Evolutionary conservation across 2,329 filamentous ascomycete genomes (phyloP), one percentile per base, ranked within the genome.

Genomic region (Dactylella cylindrospora): DNA sequence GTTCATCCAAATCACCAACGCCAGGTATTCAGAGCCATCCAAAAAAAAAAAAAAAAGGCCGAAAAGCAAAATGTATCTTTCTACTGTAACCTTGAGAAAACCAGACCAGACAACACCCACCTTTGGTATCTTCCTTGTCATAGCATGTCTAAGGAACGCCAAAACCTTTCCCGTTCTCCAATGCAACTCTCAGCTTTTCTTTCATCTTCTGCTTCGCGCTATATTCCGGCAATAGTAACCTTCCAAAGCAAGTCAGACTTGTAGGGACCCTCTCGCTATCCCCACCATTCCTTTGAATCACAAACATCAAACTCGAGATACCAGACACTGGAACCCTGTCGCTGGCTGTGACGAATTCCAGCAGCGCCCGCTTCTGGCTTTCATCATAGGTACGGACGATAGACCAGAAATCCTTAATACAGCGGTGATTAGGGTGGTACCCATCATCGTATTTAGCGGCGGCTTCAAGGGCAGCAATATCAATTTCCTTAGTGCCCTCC

Each of bases 331-430:
- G 93, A 1, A 97, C 81, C 1, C 93, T 81, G 70, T 96, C 90
- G 68, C 85, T 91, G 0, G 91, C 91, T 10, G 93, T 98, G 23
- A 98, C 90, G 70, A 98, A 98, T 71, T 96, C 90, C 25, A 98
- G 78, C 26, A 98, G 75, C 68, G 82, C 83, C 46, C 83, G 80
- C 73, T 85, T 85, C 77, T 90, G 85, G 36, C 80, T 77, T 12
- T 84, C 78, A 59, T 82, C 78, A 70, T 81, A 93, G 28, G 71
- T 73, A 66, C 80, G 80, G 1, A 95, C 86, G 5, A 96, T 79
- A 9, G 78, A 78, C 93, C 93, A 98, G 71, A 98, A 97, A 67
- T 86, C 82, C 19, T 77, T 76, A 33, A 98, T 83, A 0, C 85
- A 82, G 10, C 77, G 81, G 66, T 93, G 84, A 0, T 76, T 77